These are phyloP conservation scores for Oryza longistaminata DNA, from an alignment of 176 grass and related monocot species.

Conservation along the genomic window DNA sequence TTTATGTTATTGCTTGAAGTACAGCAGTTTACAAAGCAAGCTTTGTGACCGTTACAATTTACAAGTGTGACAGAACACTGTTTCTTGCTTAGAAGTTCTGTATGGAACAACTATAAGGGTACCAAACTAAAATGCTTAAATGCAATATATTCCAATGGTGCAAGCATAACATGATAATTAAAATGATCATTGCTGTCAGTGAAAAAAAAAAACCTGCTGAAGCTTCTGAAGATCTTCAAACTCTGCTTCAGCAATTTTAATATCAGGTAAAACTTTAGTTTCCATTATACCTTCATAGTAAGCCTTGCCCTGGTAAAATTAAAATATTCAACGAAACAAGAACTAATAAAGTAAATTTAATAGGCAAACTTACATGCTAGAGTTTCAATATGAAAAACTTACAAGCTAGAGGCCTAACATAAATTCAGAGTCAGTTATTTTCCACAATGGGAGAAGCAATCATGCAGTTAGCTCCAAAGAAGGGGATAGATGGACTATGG, in stretches of 20 bases:
- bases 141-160: neutral
- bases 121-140: constrained; percentile 7
- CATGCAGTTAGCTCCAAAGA: neutral
- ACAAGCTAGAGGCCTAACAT: neutral
- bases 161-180: neutral
- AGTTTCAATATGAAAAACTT: neutral
- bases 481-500: neutral
- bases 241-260: constrained; percentile 72
- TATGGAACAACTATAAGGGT: neutral
- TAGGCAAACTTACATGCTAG: neutral
- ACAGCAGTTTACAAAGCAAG: neutral
- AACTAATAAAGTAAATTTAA: neutral
- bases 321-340: constrained; percentile 20
- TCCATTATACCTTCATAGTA: constrained; percentile 82
- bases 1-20: constrained; percentile 10
- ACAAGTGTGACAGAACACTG: neutral
- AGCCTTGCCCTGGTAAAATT: constrained; percentile 58
- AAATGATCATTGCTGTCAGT: constrained; percentile 7
- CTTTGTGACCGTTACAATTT: neutral
- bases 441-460: neutral
- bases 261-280: constrained; percentile 72
- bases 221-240: constrained; percentile 56
- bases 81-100: neutral
- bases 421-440: neutral
- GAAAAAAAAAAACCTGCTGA: constrained; percentile 60